A percentile compares a stretch with the other conserved stretches of the same genome.
phyloP scores from a whole-genome alignment of 2,329 filamentous ascomycete genomes.

The Colletotrichum costaricense region DNA sequence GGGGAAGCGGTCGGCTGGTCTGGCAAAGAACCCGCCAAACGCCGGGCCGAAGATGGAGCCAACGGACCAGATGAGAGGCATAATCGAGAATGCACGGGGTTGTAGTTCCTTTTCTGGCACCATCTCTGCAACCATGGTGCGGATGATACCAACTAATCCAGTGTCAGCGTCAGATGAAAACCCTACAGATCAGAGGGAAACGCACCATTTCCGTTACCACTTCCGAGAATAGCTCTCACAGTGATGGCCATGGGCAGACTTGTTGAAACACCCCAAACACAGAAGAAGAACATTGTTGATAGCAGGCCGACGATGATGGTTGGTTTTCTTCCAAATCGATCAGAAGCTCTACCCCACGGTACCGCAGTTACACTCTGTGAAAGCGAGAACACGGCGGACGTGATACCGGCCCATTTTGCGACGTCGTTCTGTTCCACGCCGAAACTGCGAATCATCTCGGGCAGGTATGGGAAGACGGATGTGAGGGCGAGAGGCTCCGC shows the following conservation, averaged over 20 bases:
- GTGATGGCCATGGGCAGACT: slow-evolving; percentile 83
- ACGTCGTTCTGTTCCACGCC: slow-evolving; percentile 77
- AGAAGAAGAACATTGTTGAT: slow-evolving; percentile 83
- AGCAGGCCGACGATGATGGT: slow-evolving; percentile 79
- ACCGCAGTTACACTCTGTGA: slow-evolving; percentile 79
- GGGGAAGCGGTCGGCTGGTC: slow-evolving; percentile 81
- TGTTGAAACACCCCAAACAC: slow-evolving; percentile 87
- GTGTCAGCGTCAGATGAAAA: neutral
- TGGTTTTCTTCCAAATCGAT: slow-evolving; percentile 84
- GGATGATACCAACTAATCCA: slow-evolving; percentile 82
- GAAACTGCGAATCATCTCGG: slow-evolving; percentile 87
- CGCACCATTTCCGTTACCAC: slow-evolving; percentile 84
- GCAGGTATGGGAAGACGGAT: slow-evolving; percentile 76
- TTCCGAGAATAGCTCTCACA: slow-evolving; percentile 81
- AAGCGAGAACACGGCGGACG: slow-evolving; percentile 78
- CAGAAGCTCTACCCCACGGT: slow-evolving; percentile 81
- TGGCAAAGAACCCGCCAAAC: slow-evolving; percentile 87
- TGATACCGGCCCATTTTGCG: slow-evolving; percentile 83
- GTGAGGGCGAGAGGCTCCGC: slow-evolving; percentile 80
- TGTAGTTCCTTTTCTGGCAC: slow-evolving; percentile 89
- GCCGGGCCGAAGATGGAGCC: slow-evolving; percentile 89
- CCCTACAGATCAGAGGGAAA: slow-evolving; percentile 34
- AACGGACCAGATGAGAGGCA: slow-evolving; percentile 91
- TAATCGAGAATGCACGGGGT: slow-evolving; percentile 89
- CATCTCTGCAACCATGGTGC: slow-evolving; percentile 93